A percentile compares a stretch with the other conserved stretches of the same genome.
phyloP scores from a whole-genome alignment of 2,329 filamentous ascomycete genomes.

The Hypocreales sp. region DNA sequence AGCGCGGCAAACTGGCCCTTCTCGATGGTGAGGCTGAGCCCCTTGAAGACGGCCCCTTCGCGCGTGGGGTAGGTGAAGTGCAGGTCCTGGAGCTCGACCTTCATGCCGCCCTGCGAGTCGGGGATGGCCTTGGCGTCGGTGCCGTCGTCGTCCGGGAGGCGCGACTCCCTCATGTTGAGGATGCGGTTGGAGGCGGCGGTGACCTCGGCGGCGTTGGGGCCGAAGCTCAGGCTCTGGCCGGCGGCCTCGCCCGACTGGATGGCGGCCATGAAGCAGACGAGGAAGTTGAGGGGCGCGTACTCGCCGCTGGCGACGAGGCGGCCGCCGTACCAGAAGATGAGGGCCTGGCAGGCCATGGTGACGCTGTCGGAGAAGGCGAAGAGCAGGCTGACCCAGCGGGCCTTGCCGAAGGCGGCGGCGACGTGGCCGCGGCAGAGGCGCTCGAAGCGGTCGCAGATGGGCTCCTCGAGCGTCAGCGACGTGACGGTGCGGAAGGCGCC shows the following conservation, averaged over 20 bases:
- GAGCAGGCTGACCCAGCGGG: constrained; percentile 45
- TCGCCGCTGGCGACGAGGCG: constrained; percentile 37
- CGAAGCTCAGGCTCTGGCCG: constrained; percentile 52
- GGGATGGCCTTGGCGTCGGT: constrained; percentile 21
- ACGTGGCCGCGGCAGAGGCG: constrained; percentile 44
- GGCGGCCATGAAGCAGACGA: constrained; percentile 48
- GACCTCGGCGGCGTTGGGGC: constrained; percentile 46
- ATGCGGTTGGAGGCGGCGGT: constrained; percentile 45
- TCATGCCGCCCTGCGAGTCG: constrained; percentile 31
- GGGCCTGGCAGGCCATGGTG: constrained; percentile 44
- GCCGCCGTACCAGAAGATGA: constrained; percentile 53
- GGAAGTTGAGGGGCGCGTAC: constrained; percentile 28
- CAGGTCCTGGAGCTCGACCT: constrained; percentile 39
- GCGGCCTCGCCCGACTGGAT: constrained; percentile 53
- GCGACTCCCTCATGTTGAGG: constrained; percentile 30
- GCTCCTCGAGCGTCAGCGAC: constrained; percentile 52
- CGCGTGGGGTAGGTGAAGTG: constrained; percentile 47
- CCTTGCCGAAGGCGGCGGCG: constrained; percentile 40
- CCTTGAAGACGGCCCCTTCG: constrained; percentile 39
- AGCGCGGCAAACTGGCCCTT: constrained; percentile 57
- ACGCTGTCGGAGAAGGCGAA: constrained; percentile 57
- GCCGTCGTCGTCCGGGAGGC: constrained; percentile 15
- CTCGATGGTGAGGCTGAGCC: constrained; percentile 47
- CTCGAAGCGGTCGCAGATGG: constrained; percentile 46
- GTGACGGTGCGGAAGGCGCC: constrained; percentile 59